A percentile compares a stretch with the other conserved stretches of the same genome.
Conservation (phyloP, 352 stramenopile species). For the Globisporangium takayamanum region DNA sequence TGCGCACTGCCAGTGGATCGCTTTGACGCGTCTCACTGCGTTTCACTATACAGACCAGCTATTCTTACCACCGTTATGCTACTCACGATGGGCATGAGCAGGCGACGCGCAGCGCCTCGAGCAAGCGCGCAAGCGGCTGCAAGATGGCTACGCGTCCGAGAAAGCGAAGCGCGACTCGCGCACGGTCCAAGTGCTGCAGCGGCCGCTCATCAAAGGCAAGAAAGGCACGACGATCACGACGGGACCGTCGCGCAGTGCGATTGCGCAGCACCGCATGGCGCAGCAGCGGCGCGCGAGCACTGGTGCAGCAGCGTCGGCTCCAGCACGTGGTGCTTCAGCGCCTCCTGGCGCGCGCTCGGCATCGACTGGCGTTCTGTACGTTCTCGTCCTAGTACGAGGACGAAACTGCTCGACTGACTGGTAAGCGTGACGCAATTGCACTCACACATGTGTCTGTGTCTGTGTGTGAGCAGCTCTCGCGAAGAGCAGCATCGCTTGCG, state of each 20-base stretch:
- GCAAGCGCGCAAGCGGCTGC: constrained; percentile 61
- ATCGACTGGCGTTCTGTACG: constrained; percentile 2
- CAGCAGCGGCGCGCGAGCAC: constrained; percentile 22
- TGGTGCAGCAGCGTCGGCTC: constrained; percentile 20
- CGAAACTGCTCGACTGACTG: neutral
- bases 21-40: neutral
- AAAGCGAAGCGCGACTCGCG: constrained; percentile 63
- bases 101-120: constrained; percentile 48
- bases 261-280: constrained; percentile 29
- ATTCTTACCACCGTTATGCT: too few species aligned
- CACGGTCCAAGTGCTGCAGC: constrained; percentile 65
- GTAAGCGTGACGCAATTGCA: neutral
- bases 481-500: constrained; percentile 56
- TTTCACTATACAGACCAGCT: neutral
- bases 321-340: constrained; percentile 8
- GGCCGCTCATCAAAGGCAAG: constrained; percentile 44
- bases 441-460: constrained; percentile 4
- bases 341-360: neutral
- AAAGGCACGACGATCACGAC: constrained; percentile 60
- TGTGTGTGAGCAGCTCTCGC: constrained; percentile 25
- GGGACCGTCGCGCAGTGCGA: constrained; percentile 43
- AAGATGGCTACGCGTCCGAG: constrained; percentile 68
- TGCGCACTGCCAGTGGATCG: neutral
- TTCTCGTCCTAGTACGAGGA: neutral
- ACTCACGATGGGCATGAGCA: neutral